Evolutionary conservation across 495 filamentous ascomycete species (phyloP).

Genomic region (Hypoxylon lenormandii): DNA sequence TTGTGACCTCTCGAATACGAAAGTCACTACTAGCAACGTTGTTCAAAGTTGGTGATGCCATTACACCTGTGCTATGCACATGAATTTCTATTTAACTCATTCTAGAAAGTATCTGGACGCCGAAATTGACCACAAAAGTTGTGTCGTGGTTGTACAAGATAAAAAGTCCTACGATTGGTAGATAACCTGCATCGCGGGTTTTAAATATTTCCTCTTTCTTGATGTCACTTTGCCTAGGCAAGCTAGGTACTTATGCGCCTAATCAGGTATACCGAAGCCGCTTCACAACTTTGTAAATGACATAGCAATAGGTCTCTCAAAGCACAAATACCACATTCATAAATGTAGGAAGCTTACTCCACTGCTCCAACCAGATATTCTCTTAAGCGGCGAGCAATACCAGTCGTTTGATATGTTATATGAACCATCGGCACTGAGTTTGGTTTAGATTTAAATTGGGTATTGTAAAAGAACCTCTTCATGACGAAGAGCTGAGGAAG

Average conservation of each 20-base stretch:
- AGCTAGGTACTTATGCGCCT: constrained; percentile 7
- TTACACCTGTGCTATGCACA: not conserved
- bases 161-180: constrained; percentile 15
- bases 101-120: constrained; percentile 39
- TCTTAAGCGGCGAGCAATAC: constrained; percentile 2
- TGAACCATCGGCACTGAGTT: not conserved
- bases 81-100: constrained; percentile 13
- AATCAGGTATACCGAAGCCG: constrained; percentile 17
- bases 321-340: constrained; percentile 35
- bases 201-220: constrained; percentile 17
- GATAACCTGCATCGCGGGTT: not conserved
- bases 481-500: not conserved
- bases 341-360: constrained; percentile 16
- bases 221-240: constrained; percentile 23
- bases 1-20: constrained; percentile 18
- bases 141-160: constrained; percentile 8
- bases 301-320: constrained; percentile 24
- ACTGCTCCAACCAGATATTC: constrained; percentile 6
- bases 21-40: constrained; percentile 17
- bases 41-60: constrained; percentile 27
- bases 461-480: not conserved
- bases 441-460: constrained; percentile 9
- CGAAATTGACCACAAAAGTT: not conserved
- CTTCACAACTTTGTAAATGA: constrained; percentile 16
- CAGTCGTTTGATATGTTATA: constrained; percentile 4